Evolutionary conservation across 164 flowering plant species (phyloP).

Genomic region (Magnolia changhungtana): DNA sequence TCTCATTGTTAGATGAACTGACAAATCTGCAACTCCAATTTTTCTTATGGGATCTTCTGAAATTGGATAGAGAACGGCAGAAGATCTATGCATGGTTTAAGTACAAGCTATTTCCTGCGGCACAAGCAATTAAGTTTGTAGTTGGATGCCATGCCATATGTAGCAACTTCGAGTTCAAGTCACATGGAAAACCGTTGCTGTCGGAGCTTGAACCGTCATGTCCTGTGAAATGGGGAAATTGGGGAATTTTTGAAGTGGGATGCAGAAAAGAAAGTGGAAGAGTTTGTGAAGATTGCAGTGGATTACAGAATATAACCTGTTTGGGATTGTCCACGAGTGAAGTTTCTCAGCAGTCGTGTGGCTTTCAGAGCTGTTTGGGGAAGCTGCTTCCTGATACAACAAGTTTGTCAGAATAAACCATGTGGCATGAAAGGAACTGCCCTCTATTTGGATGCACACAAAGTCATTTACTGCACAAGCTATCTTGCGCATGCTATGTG

Average conservation of each 20-base stretch:
- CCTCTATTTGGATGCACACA: not conserved
- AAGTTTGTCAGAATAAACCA: not conserved
- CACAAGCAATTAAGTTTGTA: slow-evolving; percentile 59
- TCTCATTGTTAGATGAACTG: no score
- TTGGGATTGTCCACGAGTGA: slow-evolving; percentile 88
- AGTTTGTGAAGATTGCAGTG: not conserved
- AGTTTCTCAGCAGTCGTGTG: slow-evolving; percentile 73
- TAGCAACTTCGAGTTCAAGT: slow-evolving; percentile 55
- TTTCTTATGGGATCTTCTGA: not conserved
- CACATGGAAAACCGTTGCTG: slow-evolving; percentile 25
- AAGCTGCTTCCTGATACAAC: not conserved
- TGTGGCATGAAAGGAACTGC: not conserved
- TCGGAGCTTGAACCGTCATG: slow-evolving; percentile 32
- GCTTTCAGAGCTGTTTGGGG: slow-evolving; percentile 71
- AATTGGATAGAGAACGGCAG: not conserved
- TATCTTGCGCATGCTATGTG: no score
- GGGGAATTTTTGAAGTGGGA: no score
- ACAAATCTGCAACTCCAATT: not conserved
- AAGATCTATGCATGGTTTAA: slow-evolving; percentile 46
- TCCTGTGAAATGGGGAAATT: slow-evolving; percentile 25
- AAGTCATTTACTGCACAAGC: not conserved
- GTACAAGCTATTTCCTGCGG: slow-evolving; percentile 58
- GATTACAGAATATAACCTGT: slow-evolving; percentile 7
- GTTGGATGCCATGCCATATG: slow-evolving; percentile 83
- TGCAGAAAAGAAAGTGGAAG: not conserved